These are phyloP conservation scores for Hirsutella rhossiliensis DNA, from an alignment of 2,329 filamentous ascomycete genomes.

Conservation along the genomic window DNA sequence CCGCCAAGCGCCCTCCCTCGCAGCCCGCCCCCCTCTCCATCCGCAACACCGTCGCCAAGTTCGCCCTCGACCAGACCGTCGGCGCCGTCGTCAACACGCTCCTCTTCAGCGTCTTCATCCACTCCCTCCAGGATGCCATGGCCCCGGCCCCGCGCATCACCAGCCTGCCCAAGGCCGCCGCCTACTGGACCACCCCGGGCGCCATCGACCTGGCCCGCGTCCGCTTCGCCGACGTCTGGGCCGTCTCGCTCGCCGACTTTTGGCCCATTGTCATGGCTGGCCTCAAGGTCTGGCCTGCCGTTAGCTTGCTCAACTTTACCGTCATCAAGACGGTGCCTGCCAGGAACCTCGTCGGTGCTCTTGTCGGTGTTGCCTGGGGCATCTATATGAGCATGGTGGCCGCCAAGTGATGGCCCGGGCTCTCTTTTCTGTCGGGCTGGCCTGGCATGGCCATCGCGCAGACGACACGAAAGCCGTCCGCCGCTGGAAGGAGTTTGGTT, in stretches of 20 bases:
- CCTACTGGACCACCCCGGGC: constrained; percentile 23
- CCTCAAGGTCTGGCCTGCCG: constrained; percentile 56
- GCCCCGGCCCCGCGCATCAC: constrained; percentile 23
- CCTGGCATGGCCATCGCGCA: background rate
- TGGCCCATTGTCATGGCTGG: constrained; percentile 55
- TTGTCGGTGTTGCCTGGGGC: constrained; percentile 63
- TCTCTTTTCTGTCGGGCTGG: background rate
- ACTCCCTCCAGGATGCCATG: constrained; percentile 42
- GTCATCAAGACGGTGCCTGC: constrained; percentile 57
- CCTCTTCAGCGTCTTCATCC: constrained; percentile 48
- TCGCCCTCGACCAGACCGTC: constrained; percentile 55
- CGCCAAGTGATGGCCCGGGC: constrained; percentile 11
- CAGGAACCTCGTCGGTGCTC: constrained; percentile 57
- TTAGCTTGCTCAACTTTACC: constrained; percentile 59
- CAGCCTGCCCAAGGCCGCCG: constrained; percentile 19
- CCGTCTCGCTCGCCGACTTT: constrained; percentile 41
- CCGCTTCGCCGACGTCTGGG: constrained; percentile 30
- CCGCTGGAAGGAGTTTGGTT: too few relatives aligned
- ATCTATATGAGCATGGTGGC: constrained; percentile 60
- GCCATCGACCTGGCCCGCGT: constrained; percentile 33
- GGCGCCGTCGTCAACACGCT: constrained; percentile 55
- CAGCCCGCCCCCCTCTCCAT: constrained; percentile 33
- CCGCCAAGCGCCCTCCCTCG: constrained; percentile 6
- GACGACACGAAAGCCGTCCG: too few relatives aligned
- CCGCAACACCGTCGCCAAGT: constrained; percentile 54